Percentiles rank a stretch among this genome's conserved stretches.
Evolutionary conservation across 2,329 filamentous ascomycete genomes (phyloP).

Genomic region (Colletotrichum viniferum): DNA sequence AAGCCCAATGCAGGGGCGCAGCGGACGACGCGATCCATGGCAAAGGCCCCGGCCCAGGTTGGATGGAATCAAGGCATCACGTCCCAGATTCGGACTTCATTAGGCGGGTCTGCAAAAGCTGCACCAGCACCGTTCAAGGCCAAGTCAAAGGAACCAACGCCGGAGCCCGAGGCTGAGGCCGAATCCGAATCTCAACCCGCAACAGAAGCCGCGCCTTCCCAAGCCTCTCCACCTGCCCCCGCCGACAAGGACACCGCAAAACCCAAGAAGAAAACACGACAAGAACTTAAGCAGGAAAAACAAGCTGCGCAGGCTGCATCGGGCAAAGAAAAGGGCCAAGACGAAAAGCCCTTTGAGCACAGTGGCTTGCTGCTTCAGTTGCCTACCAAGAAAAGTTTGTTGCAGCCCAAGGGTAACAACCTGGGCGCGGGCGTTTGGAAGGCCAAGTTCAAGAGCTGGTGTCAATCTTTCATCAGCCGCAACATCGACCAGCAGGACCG

Average conservation of each 20-base stretch:
- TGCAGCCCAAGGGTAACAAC: conserved; percentile 13
- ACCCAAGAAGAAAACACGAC: background rate
- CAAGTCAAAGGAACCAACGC: background rate
- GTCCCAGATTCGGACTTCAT: conserved; percentile 16
- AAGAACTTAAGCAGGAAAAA: background rate
- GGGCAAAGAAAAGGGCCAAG: conserved; percentile 2
- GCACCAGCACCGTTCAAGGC: background rate
- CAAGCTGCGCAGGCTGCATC: background rate
- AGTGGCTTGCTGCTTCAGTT: background rate
- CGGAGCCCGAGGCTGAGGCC: background rate
- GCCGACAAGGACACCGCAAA: background rate
- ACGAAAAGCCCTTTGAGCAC: background rate
- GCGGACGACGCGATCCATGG: conserved; percentile 3
- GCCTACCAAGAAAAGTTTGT: conserved; percentile 9
- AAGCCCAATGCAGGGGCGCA: background rate
- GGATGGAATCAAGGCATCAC: conserved; percentile 21
- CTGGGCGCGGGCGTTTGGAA: conserved; percentile 27
- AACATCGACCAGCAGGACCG: conserved; percentile 9
- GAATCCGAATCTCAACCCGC: background rate
- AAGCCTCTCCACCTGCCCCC: background rate
- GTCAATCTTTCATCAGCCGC: conserved; percentile 28
- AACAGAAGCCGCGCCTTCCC: background rate
- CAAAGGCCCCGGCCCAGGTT: background rate
- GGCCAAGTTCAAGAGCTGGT: conserved; percentile 39
- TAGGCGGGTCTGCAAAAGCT: background rate